Base-by-base conservation (phyloP, 495 filamentous ascomycete genomes). In the Tuber borchii region DNA sequence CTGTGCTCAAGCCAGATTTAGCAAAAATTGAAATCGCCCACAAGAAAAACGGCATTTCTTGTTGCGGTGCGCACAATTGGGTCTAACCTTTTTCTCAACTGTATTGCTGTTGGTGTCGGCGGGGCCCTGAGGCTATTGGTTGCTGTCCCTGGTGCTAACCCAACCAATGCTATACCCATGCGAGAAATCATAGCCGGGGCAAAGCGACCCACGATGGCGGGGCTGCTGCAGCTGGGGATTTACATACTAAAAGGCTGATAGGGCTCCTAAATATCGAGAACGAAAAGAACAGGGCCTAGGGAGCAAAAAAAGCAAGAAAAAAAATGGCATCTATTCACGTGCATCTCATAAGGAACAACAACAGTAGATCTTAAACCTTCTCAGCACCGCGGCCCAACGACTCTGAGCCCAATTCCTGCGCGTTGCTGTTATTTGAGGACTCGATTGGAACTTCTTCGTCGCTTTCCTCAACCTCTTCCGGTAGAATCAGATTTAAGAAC, bases 401-500 rank as follows among this genome's bases (percentile, higher is more conserved):
- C 26, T 34, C 56, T 19, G 56, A 65, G 26, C 0, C 26, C 1
- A 34, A 31, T 19, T 9, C 56, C 1, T 65, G 56, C 56, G 3
- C 31, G 56, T 65, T 65, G 17, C 56, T 65, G 8, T 65, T 19
- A 65, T 34, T 65, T 34, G 56, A 19, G 16, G 56, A 65, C 56
- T 31, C 56, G 16, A 65, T 31, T 8, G 56, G 56, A 16, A 34
- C 56, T 34, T 65, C 56, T 34, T 65, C 56, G 45, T 79, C 56
- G 34, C n/a, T 43, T 16, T 79, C 73, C 83, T 92, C 92, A 8
- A 91, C 85, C 83, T 97, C 93, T 72, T 92, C 89, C 1, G 90
- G 87, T 17, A 97, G 84, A 10, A 90, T 72, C 40, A 95, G 80
- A 80, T 97, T 97, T 37, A 97, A 85, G 65, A 92, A 83, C 75